Conservation (phyloP, 192 early-diverging fungal genomes). For the Coemansia sp. region DNA sequence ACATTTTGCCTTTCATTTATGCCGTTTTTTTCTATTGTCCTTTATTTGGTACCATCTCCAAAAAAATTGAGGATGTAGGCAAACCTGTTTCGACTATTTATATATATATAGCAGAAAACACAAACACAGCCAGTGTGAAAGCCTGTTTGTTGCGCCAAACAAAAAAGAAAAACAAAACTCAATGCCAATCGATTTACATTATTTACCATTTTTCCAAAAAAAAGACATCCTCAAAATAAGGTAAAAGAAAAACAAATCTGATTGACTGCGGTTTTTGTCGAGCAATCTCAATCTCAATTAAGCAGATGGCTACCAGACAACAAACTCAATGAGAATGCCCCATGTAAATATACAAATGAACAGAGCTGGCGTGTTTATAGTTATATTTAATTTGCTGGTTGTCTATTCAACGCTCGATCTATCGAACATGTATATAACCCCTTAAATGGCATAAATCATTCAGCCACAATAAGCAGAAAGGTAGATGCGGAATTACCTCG, state of each 20-base stretch:
- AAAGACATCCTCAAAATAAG: neutral
- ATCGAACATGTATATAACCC: too few relatives aligned
- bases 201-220: neutral
- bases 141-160: neutral
- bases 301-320: neutral
- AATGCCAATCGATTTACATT: slow-evolving; percentile 1
- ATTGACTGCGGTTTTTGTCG: neutral
- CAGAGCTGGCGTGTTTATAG: too few relatives aligned
- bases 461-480: too few relatives aligned
- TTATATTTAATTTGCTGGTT: too few relatives aligned
- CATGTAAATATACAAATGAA: too few relatives aligned
- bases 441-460: too few relatives aligned
- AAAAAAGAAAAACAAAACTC: neutral
- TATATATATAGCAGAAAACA: neutral
- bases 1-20: neutral
- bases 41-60: too few relatives aligned
- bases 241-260: neutral
- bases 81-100: too few relatives aligned
- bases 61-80: too few relatives aligned
- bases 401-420: too few relatives aligned
- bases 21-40: neutral
- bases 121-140: neutral
- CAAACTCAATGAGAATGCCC: too few relatives aligned
- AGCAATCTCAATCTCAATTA: neutral
- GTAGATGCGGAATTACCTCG: too few relatives aligned